A percentile compares a stretch with the other conserved stretches of the same genome.
These are phyloP conservation scores for Aspergillus persii DNA, from an alignment of 2,329 filamentous ascomycete genomes.

Conservation along the genomic window DNA sequence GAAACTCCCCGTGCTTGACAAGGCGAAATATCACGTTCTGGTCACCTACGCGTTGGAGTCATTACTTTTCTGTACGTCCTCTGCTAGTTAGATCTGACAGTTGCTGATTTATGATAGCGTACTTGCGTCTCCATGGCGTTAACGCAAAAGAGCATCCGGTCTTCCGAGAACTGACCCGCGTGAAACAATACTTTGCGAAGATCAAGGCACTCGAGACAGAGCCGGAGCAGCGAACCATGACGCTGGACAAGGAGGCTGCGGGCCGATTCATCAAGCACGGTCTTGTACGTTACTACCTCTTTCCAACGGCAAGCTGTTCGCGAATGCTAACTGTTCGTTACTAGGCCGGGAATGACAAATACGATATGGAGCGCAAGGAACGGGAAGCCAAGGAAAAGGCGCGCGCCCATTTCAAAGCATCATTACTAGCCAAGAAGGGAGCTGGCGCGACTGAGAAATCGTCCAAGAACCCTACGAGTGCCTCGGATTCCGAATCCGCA, in stretches of 20 bases:
- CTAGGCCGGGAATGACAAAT: slow-evolving; percentile 51
- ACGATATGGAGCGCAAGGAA: slow-evolving; percentile 51
- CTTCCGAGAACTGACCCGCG: slow-evolving; percentile 78
- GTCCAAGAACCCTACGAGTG: slow-evolving; percentile 16
- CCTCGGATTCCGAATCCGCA: slow-evolving; percentile 20
- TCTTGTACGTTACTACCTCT: slow-evolving; percentile 53
- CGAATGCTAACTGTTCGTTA: slow-evolving; percentile 13
- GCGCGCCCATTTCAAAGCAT: slow-evolving; percentile 49
- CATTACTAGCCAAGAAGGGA: slow-evolving; percentile 41
- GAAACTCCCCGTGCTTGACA: slow-evolving; percentile 87
- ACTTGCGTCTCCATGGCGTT: slow-evolving; percentile 73
- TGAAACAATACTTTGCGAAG: slow-evolving; percentile 90
- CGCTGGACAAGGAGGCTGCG: slow-evolving; percentile 71
- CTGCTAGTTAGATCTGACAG: not conserved
- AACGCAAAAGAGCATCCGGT: slow-evolving; percentile 83
- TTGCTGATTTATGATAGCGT: slow-evolving; percentile 50
- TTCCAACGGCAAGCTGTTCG: not conserved
- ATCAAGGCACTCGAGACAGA: slow-evolving; percentile 74
- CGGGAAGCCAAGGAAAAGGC: slow-evolving; percentile 51
- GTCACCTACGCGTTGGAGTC: slow-evolving; percentile 88
- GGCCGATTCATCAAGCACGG: slow-evolving; percentile 79
- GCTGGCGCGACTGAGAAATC: slow-evolving; percentile 24
- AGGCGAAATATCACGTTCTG: slow-evolving; percentile 89
- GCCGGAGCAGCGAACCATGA: slow-evolving; percentile 57
- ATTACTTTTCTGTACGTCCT: slow-evolving; percentile 71